Evolutionary conservation across 345 rosid genomes (phyloP).

Genomic region (Citrus glauca): DNA sequence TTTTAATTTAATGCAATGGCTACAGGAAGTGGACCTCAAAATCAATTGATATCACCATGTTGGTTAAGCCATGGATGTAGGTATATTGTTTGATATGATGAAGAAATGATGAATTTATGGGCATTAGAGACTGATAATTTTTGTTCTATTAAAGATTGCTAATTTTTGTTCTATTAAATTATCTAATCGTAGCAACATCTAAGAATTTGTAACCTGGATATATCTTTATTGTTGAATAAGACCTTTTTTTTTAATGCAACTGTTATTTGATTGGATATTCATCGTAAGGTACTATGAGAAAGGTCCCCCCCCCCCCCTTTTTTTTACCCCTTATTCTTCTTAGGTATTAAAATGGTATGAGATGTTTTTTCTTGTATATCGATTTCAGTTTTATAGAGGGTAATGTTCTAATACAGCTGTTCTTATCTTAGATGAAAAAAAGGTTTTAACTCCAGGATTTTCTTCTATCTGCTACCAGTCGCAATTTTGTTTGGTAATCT

Average conservation of each 20-base stretch:
- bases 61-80: not conserved
- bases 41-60: not conserved
- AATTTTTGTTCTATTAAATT: too few relatives aligned
- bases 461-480: not conserved
- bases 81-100: not conserved
- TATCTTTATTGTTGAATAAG: not conserved
- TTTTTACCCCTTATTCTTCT: not conserved
- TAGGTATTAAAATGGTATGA: not conserved
- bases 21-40: not conserved
- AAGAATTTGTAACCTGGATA: not conserved
- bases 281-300: not conserved
- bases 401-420: too few relatives aligned
- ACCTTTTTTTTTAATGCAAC: not conserved
- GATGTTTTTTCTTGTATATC: not conserved
- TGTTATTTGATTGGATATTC: too few relatives aligned
- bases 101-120: not conserved
- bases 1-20: not conserved
- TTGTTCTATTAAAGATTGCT: not conserved
- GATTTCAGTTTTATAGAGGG: not conserved
- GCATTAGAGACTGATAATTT: not conserved
- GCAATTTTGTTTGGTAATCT: not conserved
- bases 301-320: not conserved
- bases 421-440: too few relatives aligned
- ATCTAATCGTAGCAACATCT: not conserved
- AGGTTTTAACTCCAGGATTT: too few relatives aligned